Base-by-base conservation (phyloP, 345 rosid genomes). In the Rhizophora apiculata region DNA sequence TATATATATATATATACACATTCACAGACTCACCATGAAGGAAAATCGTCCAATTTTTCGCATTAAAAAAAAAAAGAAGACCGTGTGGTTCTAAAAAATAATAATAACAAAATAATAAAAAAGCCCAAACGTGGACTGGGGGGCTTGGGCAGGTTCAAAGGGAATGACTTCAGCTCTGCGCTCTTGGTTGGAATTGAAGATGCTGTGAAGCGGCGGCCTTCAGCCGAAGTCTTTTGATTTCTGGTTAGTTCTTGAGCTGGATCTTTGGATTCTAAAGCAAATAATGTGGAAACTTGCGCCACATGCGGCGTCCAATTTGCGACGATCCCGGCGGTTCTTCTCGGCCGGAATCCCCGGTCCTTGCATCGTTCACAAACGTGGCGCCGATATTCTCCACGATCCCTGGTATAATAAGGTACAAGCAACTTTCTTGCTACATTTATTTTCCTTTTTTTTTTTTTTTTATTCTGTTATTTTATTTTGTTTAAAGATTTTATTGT, bases 301-400 rank as follows among this genome's bases (percentile, higher is more conserved):
- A 54, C 65, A 77, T 62, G 79, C 85, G 9, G 80, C 87, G 34
- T 76, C 86, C 15, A 73, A 80, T 64, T 48, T 77, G 27, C 66
- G 72, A 71, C 87, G 88, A 82, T 82, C 91, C 64, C 82, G 90
- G 75, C 83, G 86, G 60, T 64, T 69, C 69, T 75, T 89, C 71
- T 88, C 94, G 34, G 68, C 94, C n/a, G 82, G 82, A 78, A 90
- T 92, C 66, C 96, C 99, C 64, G 96, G 90, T 52, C 96, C 99
- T 31, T 92, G 89, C 78, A 95, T 95, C 31, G 87, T 92, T 29
- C 98, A 89, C 81, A 95, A 95, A 77, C 98, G 99, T 67, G 99
- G 99, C 31, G 85, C 96, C 6, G 99, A 95, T 82, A 90, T 95
- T 70, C 98, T 95, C 72, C 98, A 95, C 71, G 99, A 95, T 92